Percentiles rank a stretch among this genome's conserved stretches.
phyloP scores from a whole-genome alignment of 2,329 filamentous ascomycete genomes.

The Penicillium sp. region DNA sequence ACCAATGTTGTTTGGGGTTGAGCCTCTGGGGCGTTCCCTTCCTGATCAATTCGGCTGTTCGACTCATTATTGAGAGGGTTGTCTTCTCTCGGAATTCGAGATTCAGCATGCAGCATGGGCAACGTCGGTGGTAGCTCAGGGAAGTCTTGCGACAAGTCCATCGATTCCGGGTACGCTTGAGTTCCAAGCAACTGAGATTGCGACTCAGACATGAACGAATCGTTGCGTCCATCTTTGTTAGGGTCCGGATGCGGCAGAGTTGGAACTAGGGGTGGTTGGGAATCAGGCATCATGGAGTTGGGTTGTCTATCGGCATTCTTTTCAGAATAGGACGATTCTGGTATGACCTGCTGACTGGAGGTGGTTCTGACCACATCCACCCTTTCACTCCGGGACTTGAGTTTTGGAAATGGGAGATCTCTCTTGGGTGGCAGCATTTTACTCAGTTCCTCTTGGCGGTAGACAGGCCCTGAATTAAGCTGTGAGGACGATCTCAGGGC shows the following conservation, averaged over 20 bases:
- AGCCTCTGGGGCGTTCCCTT: neutral
- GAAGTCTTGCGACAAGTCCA: neutral
- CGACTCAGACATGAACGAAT: slow-evolving; percentile 4
- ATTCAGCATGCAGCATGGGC: neutral
- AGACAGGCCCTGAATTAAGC: slow-evolving; percentile 24
- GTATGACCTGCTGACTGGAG: neutral
- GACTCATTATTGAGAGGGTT: neutral
- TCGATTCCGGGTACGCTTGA: slow-evolving; percentile 6
- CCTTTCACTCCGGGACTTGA: slow-evolving; percentile 16
- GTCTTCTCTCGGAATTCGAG: neutral
- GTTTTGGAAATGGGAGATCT: slow-evolving; percentile 37
- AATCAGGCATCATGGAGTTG: no score
- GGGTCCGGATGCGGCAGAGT: slow-evolving; percentile 4
- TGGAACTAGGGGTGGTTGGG: neutral
- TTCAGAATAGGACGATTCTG: neutral
- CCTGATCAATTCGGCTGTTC: no score
- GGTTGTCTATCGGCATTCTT: neutral
- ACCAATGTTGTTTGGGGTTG: neutral
- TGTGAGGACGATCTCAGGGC: slow-evolving; percentile 4
- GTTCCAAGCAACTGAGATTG: slow-evolving; percentile 6
- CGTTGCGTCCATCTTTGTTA: neutral
- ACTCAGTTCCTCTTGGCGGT: slow-evolving; percentile 26
- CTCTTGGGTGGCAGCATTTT: slow-evolving; percentile 39
- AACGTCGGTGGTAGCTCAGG: neutral
- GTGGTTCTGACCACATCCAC: neutral